Conservation (phyloP, 1,139 yeast species). For the Pichia sp. region DNA sequence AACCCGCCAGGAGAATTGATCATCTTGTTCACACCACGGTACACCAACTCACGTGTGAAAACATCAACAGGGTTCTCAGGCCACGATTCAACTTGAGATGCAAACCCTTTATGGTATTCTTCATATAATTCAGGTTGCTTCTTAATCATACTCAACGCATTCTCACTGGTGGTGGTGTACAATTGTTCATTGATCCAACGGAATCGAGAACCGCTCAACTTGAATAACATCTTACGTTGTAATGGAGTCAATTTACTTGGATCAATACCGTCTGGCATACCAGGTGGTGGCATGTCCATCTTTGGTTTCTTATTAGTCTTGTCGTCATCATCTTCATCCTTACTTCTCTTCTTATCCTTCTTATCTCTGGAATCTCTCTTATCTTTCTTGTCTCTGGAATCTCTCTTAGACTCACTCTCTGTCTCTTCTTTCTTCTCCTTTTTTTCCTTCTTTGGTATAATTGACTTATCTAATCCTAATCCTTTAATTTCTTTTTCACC, state of each 20-base stretch:
- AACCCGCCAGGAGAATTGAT: constrained; percentile 95
- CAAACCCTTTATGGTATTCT: constrained; percentile 93
- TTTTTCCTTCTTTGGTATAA: background rate
- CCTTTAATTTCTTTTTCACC: constrained; percentile 12
- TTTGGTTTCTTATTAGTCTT: constrained; percentile 15
- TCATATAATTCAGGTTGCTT: constrained; percentile 88
- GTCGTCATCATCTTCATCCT: constrained; percentile 2
- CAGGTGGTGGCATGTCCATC: constrained; percentile 20
- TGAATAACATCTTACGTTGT: constrained; percentile 95
- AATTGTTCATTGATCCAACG: constrained; percentile 98
- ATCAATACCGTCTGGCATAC: constrained; percentile 21
- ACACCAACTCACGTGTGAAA: constrained; percentile 69
- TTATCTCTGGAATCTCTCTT: constrained; percentile 13
- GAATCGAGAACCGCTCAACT: constrained; percentile 90
- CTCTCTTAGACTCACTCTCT: background rate
- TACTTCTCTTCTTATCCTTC: constrained; percentile 8
- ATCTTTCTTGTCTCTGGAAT: constrained; percentile 5
- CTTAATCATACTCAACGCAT: constrained; percentile 69
- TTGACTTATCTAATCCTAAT: constrained; percentile 1
- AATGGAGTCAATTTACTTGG: constrained; percentile 71
- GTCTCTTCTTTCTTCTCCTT: background rate
- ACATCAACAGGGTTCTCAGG: constrained; percentile 97
- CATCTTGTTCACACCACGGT: constrained; percentile 55
- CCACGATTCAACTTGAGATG: constrained; percentile 95
- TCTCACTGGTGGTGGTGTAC: constrained; percentile 77